Evolutionary conservation across 176 grass and related monocot species (phyloP), one percentile per base, ranked within the genome.

Genomic region (Aegilops tauschii): DNA sequence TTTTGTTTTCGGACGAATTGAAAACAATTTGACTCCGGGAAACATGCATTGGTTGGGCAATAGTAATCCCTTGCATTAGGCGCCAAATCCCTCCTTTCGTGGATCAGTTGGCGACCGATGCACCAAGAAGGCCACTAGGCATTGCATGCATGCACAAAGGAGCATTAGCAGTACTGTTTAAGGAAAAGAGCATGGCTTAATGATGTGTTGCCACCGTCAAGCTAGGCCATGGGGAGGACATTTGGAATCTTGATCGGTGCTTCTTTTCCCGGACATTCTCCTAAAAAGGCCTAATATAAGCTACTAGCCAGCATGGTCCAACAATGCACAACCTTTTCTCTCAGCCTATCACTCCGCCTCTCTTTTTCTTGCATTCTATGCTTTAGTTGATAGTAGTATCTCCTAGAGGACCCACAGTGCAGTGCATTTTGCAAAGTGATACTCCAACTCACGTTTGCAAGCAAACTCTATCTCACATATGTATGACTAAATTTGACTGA

Each of bases 211-310:
- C 69, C 77, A 58, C 66, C 29, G 17, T 80, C 87, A 90, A 88
- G 74, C 52, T 61, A 42, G 79, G 69, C 18, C 67, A 32, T 23
- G 37, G 69, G 10, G 73, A 86, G 4, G 78, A 84, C 83, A 95
- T 87, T 91, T 85, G 90, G 94, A 96, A 96, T 93, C 91, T 96
- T 90, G 86, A 70, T 80, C 71, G 78, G 83, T 88, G 9, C 79
- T 77, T 79, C 49, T 84, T 12, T 87, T 18, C n/a, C n/a, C 23
- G 67, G 42, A 47, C 42, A 4, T 87, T 6, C 40, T 73, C 69
- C 82, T 78, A 66, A 73, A 91, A 89, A 82, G 84, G 66, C 65
- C n/a, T 65, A 61, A 54, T 54, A 54, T 21, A 20, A 59, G 42
- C 45, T 35, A 42, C 9, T 47, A 77, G 59, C 72, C 88, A 89